A percentile compares a stretch with the other conserved stretches of the same genome.
These are phyloP conservation scores for Aspergillus ibericus DNA, from an alignment of 2,329 filamentous ascomycete species.

Conservation along the genomic window DNA sequence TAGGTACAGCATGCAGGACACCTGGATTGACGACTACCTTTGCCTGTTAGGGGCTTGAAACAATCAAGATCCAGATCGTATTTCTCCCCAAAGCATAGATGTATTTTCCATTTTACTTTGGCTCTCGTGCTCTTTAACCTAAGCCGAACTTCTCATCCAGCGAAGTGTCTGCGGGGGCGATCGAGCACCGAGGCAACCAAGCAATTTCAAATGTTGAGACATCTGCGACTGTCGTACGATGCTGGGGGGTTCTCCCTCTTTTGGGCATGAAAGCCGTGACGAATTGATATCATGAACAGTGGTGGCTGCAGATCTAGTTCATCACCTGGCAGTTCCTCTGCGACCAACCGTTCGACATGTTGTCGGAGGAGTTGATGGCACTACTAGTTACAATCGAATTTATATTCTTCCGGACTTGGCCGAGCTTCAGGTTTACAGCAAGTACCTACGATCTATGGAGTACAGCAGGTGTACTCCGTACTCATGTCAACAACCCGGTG, in stretches of 20 bases:
- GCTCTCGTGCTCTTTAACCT: neutral
- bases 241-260: neutral
- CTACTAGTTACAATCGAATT: too few relatives aligned
- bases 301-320: neutral
- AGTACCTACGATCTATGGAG: too few relatives aligned
- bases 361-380: neutral
- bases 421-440: too few relatives aligned
- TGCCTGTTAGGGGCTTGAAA: neutral
- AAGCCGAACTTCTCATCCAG: neutral
- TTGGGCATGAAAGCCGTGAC: conserved; percentile 3
- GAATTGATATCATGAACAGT: neutral
- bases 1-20: neutral
- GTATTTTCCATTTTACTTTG: neutral
- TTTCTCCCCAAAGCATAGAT: neutral
- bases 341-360: neutral
- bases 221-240: conserved; percentile 7
- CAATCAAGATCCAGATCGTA: neutral
- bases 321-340: neutral
- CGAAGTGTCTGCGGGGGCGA: neutral
- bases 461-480: too few relatives aligned
- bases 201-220: neutral
- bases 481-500: neutral
- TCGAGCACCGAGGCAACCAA: neutral
- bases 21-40: neutral
- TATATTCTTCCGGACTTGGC: too few relatives aligned